A percentile compares a stretch with the other conserved stretches of the same genome.
Evolutionary conservation across 768 basidiomycete species (phyloP).

Genomic region (Austroboletus festivus): DNA sequence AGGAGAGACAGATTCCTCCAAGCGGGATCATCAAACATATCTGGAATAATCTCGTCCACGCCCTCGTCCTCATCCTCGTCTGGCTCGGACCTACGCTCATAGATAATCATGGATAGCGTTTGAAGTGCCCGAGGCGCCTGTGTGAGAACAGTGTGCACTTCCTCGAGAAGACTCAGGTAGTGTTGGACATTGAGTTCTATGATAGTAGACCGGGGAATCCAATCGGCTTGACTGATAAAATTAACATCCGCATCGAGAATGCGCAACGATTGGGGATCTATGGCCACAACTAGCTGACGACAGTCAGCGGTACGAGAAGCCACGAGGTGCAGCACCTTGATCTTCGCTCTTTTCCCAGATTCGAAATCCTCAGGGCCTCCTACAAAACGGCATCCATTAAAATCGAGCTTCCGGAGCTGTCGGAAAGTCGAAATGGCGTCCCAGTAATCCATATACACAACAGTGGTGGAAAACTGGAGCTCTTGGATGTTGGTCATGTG

Average conservation of each 20-base stretch:
- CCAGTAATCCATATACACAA: conserved; percentile 17
- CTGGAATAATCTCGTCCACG: no score
- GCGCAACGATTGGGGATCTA: conserved; percentile 1
- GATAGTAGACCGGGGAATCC: conserved; percentile 1
- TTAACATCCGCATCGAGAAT: not conserved
- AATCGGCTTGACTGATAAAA: not conserved
- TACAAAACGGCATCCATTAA: conserved; percentile 1
- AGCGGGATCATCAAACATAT: no score
- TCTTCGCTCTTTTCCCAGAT: not conserved
- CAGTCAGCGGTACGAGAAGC: not conserved
- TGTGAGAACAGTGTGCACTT: no score
- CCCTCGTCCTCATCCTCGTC: no score
- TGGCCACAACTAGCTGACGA: not conserved
- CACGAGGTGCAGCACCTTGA: conserved; percentile 10
- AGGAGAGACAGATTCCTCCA: no score
- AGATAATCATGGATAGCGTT: no score
- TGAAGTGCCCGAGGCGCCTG: no score
- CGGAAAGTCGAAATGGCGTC: conserved; percentile 5
- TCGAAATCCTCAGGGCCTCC: not conserved
- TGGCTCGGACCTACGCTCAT: no score
- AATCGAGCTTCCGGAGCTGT: conserved; percentile 18
- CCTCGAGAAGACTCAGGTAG: no score
- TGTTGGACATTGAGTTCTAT: no score
- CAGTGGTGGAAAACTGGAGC: conserved; percentile 8
- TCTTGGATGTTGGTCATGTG: conserved; percentile 18